Percentiles rank a stretch among this genome's conserved stretches.
Evolutionary conservation across 129 eudicot genomes (phyloP).

Genomic region (Escallonia herrerae): DNA sequence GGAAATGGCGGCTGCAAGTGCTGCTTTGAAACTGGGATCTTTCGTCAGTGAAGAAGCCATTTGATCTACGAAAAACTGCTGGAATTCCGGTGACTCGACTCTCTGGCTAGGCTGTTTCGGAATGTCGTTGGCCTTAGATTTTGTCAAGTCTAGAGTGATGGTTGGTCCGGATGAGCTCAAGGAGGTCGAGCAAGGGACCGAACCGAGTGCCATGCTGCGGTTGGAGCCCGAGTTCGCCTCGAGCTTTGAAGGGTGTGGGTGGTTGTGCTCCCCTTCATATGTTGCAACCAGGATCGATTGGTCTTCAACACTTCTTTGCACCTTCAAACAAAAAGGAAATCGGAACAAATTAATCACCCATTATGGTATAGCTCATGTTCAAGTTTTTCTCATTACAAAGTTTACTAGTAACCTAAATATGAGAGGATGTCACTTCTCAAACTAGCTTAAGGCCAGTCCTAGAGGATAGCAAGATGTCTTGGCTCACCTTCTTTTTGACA

Average conservation of each 20-base stretch:
- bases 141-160: slow-evolving; percentile 56
- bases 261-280: slow-evolving; percentile 95
- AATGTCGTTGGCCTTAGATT: slow-evolving; percentile 22
- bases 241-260: slow-evolving; percentile 46
- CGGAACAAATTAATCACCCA: too few relatives aligned
- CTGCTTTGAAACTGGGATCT: slow-evolving; percentile 88
- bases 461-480: too few relatives aligned
- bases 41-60: slow-evolving; percentile 85
- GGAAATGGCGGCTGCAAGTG: slow-evolving; percentile 86
- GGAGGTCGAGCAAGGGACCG: slow-evolving; percentile 48
- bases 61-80: slow-evolving; percentile 74
- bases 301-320: slow-evolving; percentile 90
- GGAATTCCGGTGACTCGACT: slow-evolving; percentile 49
- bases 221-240: slow-evolving; percentile 30
- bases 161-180: slow-evolving; percentile 43
- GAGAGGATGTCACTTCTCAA: too few relatives aligned
- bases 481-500: slow-evolving; percentile 86
- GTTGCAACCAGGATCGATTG: slow-evolving; percentile 86
- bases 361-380: too few relatives aligned
- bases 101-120: slow-evolving; percentile 22
- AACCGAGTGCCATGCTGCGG: slow-evolving; percentile 26
- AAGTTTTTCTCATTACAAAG: too few relatives aligned
- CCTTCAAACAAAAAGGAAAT: slow-evolving; percentile 29
- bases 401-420: too few relatives aligned
- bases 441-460: too few relatives aligned